Conservation (phyloP, 257 asterid genomes). For the Nicotiana paniculata region DNA sequence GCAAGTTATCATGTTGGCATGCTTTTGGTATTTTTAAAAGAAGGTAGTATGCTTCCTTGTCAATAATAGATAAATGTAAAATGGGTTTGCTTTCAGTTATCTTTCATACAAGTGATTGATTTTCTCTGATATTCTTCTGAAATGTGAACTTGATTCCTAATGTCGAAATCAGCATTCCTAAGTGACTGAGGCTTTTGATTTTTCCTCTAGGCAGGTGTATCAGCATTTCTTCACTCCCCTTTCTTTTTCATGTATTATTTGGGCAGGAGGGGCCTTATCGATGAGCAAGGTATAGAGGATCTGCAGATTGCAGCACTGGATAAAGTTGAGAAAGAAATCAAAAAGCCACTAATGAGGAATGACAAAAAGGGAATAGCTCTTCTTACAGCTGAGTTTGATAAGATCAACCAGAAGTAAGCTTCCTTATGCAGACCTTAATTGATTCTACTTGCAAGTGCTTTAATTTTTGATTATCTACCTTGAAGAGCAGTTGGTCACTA, state of each 20-base stretch:
- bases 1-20: not conserved
- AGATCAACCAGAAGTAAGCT: constrained; percentile 88
- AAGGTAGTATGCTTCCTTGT: not conserved
- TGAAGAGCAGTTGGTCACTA: not conserved
- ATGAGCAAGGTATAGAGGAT: constrained; percentile 77
- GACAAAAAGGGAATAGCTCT: constrained; percentile 89
- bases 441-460: not conserved
- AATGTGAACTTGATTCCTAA: not conserved
- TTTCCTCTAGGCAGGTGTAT: not conserved
- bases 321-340: constrained; percentile 78
- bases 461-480: not conserved
- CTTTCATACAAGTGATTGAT: not conserved
- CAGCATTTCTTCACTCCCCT: not conserved
- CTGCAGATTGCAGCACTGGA: constrained; percentile 85
- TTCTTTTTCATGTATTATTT: constrained; percentile 7
- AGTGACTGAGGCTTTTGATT: not conserved
- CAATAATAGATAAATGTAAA: not conserved
- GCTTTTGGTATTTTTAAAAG: not conserved
- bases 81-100: not conserved
- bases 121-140: not conserved
- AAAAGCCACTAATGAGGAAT: constrained; percentile 81
- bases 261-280: constrained; percentile 77
- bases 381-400: constrained; percentile 69
- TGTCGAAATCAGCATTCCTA: not conserved
- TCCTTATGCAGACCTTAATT: not conserved